phyloP scores from a whole-genome alignment of 257 asterid genomes.

The Datura wrightii region DNA sequence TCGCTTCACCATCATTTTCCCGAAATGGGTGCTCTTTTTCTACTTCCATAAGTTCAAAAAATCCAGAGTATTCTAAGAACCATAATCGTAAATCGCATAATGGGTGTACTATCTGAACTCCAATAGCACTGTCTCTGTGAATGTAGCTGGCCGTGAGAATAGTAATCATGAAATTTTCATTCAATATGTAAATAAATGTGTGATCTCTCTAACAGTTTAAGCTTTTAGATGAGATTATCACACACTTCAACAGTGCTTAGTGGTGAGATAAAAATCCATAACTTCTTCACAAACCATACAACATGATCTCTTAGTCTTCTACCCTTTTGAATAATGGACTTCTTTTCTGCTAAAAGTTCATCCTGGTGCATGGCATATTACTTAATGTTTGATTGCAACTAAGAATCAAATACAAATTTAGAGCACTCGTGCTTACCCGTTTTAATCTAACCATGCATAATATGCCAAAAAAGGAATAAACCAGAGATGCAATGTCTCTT shows the following conservation, averaged over 20 bases:
- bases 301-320: background rate
- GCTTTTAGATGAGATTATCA: background rate
- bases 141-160: background rate
- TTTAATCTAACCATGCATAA: too few species aligned
- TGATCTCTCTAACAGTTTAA: background rate
- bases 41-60: conserved; percentile 41
- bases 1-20: conserved; percentile 58
- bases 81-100: conserved; percentile 15
- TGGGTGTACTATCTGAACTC: conserved; percentile 84
- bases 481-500: too few species aligned
- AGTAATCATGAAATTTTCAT: background rate
- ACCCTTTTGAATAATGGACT: too few species aligned
- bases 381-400: background rate
- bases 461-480: too few species aligned
- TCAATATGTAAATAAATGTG: background rate
- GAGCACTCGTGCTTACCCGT: too few species aligned
- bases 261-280: background rate
- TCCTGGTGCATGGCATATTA: background rate
- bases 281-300: background rate
- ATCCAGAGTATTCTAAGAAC: conserved; percentile 31
- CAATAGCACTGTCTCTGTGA: conserved; percentile 61
- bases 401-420: background rate
- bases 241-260: background rate
- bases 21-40: conserved; percentile 49
- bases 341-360: background rate